A percentile compares a stretch with the other conserved stretches of the same genome.
Evolutionary conservation across 169 alveolate species (phyloP).

Genomic region (Plasmodium coatneyi): DNA sequence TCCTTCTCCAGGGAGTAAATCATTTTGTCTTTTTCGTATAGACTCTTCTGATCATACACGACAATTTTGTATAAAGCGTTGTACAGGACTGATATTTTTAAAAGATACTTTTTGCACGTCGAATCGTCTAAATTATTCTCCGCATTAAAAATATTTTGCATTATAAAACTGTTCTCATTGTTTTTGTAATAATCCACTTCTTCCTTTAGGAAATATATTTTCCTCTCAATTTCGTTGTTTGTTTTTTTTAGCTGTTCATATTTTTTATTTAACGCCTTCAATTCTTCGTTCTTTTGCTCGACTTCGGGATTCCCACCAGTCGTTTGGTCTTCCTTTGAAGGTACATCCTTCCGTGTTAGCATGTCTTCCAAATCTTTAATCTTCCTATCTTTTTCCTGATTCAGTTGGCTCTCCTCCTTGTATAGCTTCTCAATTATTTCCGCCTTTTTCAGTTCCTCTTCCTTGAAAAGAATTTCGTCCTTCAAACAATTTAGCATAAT

Average conservation of each 20-base stretch:
- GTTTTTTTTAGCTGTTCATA: constrained; percentile 61
- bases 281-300: constrained; percentile 34
- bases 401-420: constrained; percentile 46
- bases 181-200: constrained; percentile 74
- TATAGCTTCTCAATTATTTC: constrained; percentile 60
- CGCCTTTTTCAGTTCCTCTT: constrained; percentile 70
- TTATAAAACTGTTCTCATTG: constrained; percentile 72
- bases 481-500: constrained; percentile 60
- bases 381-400: constrained; percentile 66
- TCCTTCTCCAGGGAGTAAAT: constrained; percentile 71
- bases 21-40: constrained; percentile 34
- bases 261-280: constrained; percentile 31
- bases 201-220: constrained; percentile 52
- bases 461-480: constrained; percentile 71
- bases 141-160: constrained; percentile 70
- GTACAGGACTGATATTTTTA: constrained; percentile 50
- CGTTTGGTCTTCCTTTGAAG: not conserved
- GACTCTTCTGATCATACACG: constrained; percentile 54
- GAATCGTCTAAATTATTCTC: constrained; percentile 67
- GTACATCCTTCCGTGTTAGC: constrained; percentile 9
- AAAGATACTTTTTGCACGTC: constrained; percentile 39
- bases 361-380: constrained; percentile 33
- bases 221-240: constrained; percentile 60
- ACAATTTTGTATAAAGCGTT: constrained; percentile 55
- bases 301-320: not conserved